Base-by-base conservation (phyloP, 192 early-diverging fungal species). In the Chytriomyces confervae region DNA sequence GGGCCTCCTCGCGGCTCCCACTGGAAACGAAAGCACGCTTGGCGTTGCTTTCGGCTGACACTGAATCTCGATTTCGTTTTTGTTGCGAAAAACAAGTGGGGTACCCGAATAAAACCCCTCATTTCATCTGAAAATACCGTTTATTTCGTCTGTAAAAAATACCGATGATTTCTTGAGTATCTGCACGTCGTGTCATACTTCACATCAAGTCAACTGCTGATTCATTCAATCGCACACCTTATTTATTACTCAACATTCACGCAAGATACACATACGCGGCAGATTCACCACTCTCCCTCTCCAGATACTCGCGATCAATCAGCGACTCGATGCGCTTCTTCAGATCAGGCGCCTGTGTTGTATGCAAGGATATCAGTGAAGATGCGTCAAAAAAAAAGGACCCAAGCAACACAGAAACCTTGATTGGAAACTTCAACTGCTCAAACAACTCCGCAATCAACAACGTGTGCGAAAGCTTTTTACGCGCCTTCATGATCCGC, bases 291-390 rank as follows among this genome's bases (percentile, higher is more conserved):
- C 29, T 77, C 61, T 91, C 94, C 50, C 98, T 85, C 84, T 96
- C 94, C 64, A 99, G 81, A 76, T 98, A 99, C 70, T 99, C 98
- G 61, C 97, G 90, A 44, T 99, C 98, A 76, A 99, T 97, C 81
- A 99, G 81, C 24, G 91, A 91, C 80, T 97, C 98, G 47, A 99
- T 96, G 2, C 94, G 85, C 69, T 96, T 95, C 86, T 99, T 99
- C 76, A 98, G 13, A 20, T 57, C 53, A 0, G 53, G 53, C 20
- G 53, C 53, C 53, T 57, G 0, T 20, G 20, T 20, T n/a, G 29
- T 3, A 1, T n/a, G 53, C 16, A 20, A 4, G 53, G 0, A 1
- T 13, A 57, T n/a, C 20, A 57, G 16, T 57, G 1, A 13, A 27
- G 1, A 57, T n/a, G 53, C 20, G 53, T 90, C 88, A 50, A 85